Evolutionary conservation across 208 protist genomes (phyloP).

Genomic region (Crithidia fasciculata): DNA sequence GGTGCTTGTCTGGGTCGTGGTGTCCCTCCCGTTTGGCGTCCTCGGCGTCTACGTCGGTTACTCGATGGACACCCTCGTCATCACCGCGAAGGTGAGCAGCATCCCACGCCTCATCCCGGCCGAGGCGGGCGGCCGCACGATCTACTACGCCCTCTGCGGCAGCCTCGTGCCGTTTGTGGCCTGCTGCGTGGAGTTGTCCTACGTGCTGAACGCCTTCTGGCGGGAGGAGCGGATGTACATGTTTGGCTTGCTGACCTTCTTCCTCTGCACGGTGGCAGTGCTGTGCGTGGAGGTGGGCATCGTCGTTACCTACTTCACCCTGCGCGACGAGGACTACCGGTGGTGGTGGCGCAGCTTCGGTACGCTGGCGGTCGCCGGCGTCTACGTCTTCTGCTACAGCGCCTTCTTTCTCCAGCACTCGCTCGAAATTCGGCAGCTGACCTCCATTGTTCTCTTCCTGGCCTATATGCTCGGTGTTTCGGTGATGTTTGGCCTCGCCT

Average conservation of each 20-base stretch:
- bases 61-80: constrained; percentile 56
- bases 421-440: constrained; percentile 69
- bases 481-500: constrained; percentile 55
- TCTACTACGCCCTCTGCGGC: constrained; percentile 46
- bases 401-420: constrained; percentile 88
- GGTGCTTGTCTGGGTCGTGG: constrained; percentile 77
- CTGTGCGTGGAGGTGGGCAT: constrained; percentile 97
- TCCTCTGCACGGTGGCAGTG: constrained; percentile 92
- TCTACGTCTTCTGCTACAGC: constrained; percentile 95
- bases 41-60: constrained; percentile 93
- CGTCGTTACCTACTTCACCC: constrained; percentile 96
- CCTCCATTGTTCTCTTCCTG: constrained; percentile 71
- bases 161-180: constrained; percentile 97
- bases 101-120: constrained; percentile 95
- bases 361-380: constrained; percentile 64
- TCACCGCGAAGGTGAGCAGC: constrained; percentile 88
- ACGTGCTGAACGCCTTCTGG: constrained; percentile 95
- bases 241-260: constrained; percentile 95
- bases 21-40: constrained; percentile 95
- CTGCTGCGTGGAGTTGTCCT: constrained; percentile 97
- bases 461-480: constrained; percentile 79
- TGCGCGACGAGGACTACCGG: constrained; percentile 95
- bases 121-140: constrained; percentile 31
- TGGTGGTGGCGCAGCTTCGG: constrained; percentile 98
- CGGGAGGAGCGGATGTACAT: constrained; percentile 95